phyloP scores from a whole-genome alignment of 2,329 filamentous ascomycete genomes.

The Tricladium varicosporioides region DNA sequence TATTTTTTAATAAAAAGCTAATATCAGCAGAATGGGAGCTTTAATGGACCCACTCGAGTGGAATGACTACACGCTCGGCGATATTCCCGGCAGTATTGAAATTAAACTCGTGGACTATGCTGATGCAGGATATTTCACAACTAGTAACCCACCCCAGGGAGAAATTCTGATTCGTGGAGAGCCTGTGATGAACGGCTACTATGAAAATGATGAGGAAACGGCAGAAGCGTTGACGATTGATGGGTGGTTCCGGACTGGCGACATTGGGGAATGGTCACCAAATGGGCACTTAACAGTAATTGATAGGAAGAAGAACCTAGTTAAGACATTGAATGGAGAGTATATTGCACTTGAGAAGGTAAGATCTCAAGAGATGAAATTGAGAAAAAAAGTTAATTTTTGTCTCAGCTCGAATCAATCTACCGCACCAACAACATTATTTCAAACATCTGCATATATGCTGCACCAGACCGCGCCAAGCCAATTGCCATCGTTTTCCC shows the following conservation, averaged over 20 bases:
- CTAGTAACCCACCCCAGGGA: slow-evolving; percentile 51
- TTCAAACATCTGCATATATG: slow-evolving; percentile 84
- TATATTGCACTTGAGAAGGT: slow-evolving; percentile 71
- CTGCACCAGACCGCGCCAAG: slow-evolving; percentile 67
- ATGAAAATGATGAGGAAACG: slow-evolving; percentile 34
- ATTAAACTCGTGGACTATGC: slow-evolving; percentile 86
- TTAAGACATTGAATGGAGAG: slow-evolving; percentile 74
- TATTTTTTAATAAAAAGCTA: slow-evolving; percentile 63
- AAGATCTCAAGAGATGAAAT: slow-evolving; percentile 6
- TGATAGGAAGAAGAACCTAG: slow-evolving; percentile 85
- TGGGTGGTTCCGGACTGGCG: slow-evolving; percentile 40
- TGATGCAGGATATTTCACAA: slow-evolving; percentile 74
- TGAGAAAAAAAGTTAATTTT: background rate
- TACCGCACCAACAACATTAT: slow-evolving; percentile 76
- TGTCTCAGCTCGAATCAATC: slow-evolving; percentile 69
- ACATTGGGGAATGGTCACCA: slow-evolving; percentile 35
- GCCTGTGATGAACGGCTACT: slow-evolving; percentile 38
- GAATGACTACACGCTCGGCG: slow-evolving; percentile 74
- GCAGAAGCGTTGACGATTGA: slow-evolving; percentile 27
- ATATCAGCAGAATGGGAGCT: slow-evolving; percentile 72
- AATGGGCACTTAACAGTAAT: slow-evolving; percentile 70
- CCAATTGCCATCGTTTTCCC: slow-evolving; percentile 76
- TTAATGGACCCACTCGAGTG: slow-evolving; percentile 79
- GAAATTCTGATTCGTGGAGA: slow-evolving; percentile 25
- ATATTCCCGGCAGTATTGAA: slow-evolving; percentile 72